A percentile compares a stretch with the other conserved stretches of the same genome.
phyloP scores from a whole-genome alignment of 1,139 yeast genomes.

The Candida sp. region DNA sequence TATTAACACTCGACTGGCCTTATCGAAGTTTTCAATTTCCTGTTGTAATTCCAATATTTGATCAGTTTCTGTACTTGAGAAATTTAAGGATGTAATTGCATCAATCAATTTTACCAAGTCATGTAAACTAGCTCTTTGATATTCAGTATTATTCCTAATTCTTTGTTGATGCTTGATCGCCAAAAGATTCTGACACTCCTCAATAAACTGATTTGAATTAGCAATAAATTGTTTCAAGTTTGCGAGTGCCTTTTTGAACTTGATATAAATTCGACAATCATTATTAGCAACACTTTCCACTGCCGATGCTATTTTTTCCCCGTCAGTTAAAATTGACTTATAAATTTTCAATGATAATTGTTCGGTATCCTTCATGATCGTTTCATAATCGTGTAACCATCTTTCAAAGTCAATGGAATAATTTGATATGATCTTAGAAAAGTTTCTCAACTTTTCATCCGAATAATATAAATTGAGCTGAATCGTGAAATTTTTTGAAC shows the following conservation, averaged over 20 bases:
- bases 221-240: constrained; percentile 43
- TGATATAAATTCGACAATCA: constrained; percentile 13
- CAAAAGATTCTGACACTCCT: constrained; percentile 52
- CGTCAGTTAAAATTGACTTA: constrained; percentile 47
- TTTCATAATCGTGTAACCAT: constrained; percentile 52
- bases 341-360: constrained; percentile 48
- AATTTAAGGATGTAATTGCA: constrained; percentile 47
- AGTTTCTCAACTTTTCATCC: constrained; percentile 47
- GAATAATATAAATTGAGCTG: constrained; percentile 47
- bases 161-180: constrained; percentile 51
- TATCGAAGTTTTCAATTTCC: constrained; percentile 54
- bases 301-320: constrained; percentile 48
- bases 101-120: constrained; percentile 34
- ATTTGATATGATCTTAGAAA: constrained; percentile 28
- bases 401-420: constrained; percentile 43
- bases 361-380: constrained; percentile 33
- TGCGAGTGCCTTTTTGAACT: constrained; percentile 20
- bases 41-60: constrained; percentile 51
- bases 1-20: constrained; percentile 40
- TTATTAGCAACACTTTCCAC: constrained; percentile 13
- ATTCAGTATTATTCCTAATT: constrained; percentile 25
- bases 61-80: constrained; percentile 58
- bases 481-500: constrained; percentile 17
- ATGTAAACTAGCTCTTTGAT: constrained; percentile 14
- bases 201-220: constrained; percentile 49